These are phyloP conservation scores for Sporothrix phasma DNA, from an alignment of 2,329 filamentous ascomycete genomes.

Conservation along the genomic window DNA sequence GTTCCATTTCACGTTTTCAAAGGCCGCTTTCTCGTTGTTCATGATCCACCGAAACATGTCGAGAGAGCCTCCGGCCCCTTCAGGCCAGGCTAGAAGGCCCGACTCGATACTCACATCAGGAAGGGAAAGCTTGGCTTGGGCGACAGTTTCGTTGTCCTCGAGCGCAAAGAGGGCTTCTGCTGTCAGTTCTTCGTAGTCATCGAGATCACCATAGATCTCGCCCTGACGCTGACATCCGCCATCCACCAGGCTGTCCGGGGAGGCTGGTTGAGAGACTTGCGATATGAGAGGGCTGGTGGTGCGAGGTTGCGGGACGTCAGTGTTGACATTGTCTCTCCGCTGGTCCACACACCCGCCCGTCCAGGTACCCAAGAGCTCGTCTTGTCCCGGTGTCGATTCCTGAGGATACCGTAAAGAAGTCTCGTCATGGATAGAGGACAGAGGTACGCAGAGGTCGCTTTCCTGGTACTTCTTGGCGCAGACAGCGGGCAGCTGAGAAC, in stretches of 20 bases:
- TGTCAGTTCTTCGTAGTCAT: not conserved
- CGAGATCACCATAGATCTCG: too few species aligned
- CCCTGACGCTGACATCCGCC: too few species aligned
- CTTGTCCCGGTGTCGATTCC: not conserved
- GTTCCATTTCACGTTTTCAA: not conserved
- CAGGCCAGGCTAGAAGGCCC: not conserved
- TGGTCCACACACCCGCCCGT: not conserved
- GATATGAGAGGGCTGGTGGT: too few species aligned
- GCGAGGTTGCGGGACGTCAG: not conserved
- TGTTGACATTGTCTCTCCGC: not conserved
- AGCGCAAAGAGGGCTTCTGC: not conserved
- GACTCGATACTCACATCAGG: not conserved
- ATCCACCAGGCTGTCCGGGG: not conserved
- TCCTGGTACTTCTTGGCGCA: not conserved
- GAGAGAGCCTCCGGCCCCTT: not conserved
- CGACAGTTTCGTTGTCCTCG: not conserved
- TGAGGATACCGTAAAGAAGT: too few species aligned
- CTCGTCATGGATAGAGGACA: not conserved
- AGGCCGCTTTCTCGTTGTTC: not conserved
- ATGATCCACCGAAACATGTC: constrained; percentile 8
- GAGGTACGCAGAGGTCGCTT: not conserved
- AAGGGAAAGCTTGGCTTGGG: constrained; percentile 11
- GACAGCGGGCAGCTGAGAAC: not conserved
- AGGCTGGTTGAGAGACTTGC: not conserved
- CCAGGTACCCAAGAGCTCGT: not conserved